phyloP scores from a whole-genome alignment of 2,329 filamentous ascomycete genomes.

The Pseudocercospora pini-densiflorae region DNA sequence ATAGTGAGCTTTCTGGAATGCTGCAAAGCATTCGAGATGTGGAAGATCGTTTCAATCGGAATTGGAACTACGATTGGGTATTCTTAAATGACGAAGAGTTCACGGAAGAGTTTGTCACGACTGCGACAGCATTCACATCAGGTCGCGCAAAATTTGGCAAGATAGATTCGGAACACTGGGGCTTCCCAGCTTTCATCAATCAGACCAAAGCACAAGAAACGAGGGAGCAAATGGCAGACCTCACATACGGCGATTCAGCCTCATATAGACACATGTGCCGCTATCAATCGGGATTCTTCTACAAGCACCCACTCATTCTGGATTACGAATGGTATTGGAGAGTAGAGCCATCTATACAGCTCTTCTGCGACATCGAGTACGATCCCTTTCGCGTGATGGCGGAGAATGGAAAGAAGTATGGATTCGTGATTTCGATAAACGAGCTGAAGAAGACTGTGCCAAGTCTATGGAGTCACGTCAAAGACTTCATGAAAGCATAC shows the following conservation, averaged over 20 bases:
- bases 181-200: background rate
- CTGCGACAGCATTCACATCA: background rate
- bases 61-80: slow-evolving; percentile 10
- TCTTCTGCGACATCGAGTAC: slow-evolving; percentile 55
- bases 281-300: slow-evolving; percentile 48
- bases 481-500: slow-evolving; percentile 49
- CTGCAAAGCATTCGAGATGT: slow-evolving; percentile 88
- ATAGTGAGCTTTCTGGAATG: slow-evolving; percentile 80
- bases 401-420: slow-evolving; percentile 43
- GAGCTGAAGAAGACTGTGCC: slow-evolving; percentile 52
- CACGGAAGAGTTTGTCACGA: background rate
- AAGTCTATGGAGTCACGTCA: slow-evolving; percentile 54
- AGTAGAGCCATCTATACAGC: slow-evolving; percentile 63
- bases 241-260: slow-evolving; percentile 2
- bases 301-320: slow-evolving; percentile 45
- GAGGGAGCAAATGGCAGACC: background rate
- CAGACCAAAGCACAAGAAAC: background rate
- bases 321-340: slow-evolving; percentile 65
- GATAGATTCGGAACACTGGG: background rate
- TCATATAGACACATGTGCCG: slow-evolving; percentile 47
- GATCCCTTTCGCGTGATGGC: slow-evolving; percentile 45
- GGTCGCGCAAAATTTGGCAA: slow-evolving; percentile 6
- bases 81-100: slow-evolving; percentile 8
- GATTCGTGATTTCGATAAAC: slow-evolving; percentile 59
- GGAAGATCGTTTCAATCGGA: slow-evolving; percentile 58